Base-by-base conservation (phyloP, 768 basidiomycete species). In the Amanita polypyramis region DNA sequence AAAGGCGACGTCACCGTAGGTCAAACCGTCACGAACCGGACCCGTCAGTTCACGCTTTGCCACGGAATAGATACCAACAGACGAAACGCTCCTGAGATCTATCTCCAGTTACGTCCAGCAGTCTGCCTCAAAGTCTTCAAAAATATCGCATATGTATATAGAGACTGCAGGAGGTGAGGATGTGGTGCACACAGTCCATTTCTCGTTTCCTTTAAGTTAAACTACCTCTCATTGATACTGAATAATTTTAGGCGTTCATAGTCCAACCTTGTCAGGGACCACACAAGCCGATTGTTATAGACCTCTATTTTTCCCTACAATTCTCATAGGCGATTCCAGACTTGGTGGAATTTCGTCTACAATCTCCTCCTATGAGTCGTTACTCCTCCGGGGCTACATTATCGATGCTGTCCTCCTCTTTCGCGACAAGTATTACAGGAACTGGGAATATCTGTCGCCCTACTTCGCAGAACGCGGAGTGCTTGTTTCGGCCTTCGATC, bases 261-360 rank as follows among this genome's bases (percentile, higher is more conserved):
- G 90, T 55, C 95, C 95, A 0, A 80, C 85, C 2, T 67, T 90
- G 4, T 83, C 85, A 12, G 82, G 92, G 23, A 77, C 81, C 9
- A 81, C 87, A 5, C 95, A 99, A 61, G 72, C 80, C 15, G 91
- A 95, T 43, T 76, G 76, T 25, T 95, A 93, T 58, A 77, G 95
- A 5, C 82, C 91, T 0, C 73, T 98, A 15, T 85, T 86, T 52
- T 75, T 96, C 4, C 95, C 95, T 1, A 86, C 85, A 0, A 66
- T 98, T 50, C 76, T 99, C 4, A 69, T 98, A 32, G 94, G 88
- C 0, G 90, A 96, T 52, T 79, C 88, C 0, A 82, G 80, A 39
- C 82, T 99, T 4, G 95, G 95, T 19, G 95, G 95, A 1, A 98
- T 98, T 42, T 94, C 91, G 11, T 69, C 74, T 4, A 97, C 95